Percentiles rank a stretch among this genome's conserved stretches.
Conservation (phyloP, 805 yeast species). For the Candida tammaniensis region DNA sequence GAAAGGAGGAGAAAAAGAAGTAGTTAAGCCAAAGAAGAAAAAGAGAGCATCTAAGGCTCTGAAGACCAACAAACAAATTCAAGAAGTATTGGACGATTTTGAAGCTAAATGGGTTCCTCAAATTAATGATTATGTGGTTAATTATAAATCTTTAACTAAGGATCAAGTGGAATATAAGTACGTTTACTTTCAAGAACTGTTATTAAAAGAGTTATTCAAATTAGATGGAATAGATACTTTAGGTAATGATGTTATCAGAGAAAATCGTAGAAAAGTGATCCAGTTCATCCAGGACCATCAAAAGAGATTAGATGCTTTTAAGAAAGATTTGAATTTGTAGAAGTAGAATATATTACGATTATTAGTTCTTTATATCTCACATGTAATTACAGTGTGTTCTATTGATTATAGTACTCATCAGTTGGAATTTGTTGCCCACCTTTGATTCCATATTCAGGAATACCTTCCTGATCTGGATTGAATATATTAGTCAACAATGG, state of each 20-base stretch:
- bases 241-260: constrained; percentile 50
- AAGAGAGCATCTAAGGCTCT: constrained; percentile 39
- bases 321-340: constrained; percentile 25
- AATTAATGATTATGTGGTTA: constrained; percentile 31
- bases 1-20: constrained; percentile 5
- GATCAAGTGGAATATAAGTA: constrained; percentile 46
- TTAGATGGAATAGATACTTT: constrained; percentile 62
- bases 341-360: not conserved
- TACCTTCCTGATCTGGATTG: constrained; percentile 9
- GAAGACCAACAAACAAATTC: constrained; percentile 38
- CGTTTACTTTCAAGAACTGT: constrained; percentile 62
- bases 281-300: constrained; percentile 59
- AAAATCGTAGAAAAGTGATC: constrained; percentile 57
- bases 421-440: constrained; percentile 15
- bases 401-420: constrained; percentile 13
- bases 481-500: constrained; percentile 14
- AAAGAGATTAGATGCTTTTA: constrained; percentile 51
- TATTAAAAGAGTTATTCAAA: constrained; percentile 62
- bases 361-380: not conserved
- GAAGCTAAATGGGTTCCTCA: constrained; percentile 39
- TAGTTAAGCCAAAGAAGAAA: constrained; percentile 23
- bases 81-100: constrained; percentile 36
- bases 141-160: constrained; percentile 20
- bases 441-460: constrained; percentile 27
- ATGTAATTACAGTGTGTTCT: not conserved